Percentiles rank a stretch among this genome's conserved stretches.
phyloP scores from a whole-genome alignment of 768 basidiomycete species.

The Lepiota subincarnata region DNA sequence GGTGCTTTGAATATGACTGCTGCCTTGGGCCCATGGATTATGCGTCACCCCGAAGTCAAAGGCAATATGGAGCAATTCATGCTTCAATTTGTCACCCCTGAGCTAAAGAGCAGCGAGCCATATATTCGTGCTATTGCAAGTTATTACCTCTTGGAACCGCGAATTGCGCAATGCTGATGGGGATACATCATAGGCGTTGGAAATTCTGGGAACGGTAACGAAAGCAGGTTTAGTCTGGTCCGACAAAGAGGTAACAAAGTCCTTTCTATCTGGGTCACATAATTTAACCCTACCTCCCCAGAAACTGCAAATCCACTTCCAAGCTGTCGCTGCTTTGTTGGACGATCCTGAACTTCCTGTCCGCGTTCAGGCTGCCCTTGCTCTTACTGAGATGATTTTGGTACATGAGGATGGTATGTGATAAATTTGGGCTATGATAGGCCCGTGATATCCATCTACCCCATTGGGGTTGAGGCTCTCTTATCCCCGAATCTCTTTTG shows the following conservation, averaged over 20 bases:
- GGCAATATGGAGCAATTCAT: conserved; percentile 76
- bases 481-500: too few relatives aligned
- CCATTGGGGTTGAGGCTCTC: too few relatives aligned
- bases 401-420: conserved; percentile 54
- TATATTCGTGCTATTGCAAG: conserved; percentile 77
- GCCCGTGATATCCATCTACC: neutral
- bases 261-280: neutral
- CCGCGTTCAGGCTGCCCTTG: conserved; percentile 76
- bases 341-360: conserved; percentile 82
- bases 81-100: conserved; percentile 67
- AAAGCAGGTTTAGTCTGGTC: conserved; percentile 68
- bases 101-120: conserved; percentile 60
- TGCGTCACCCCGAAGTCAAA: conserved; percentile 80
- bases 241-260: conserved; percentile 47
- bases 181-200: conserved; percentile 56
- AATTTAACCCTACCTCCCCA: conserved; percentile 21
- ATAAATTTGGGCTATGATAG: neutral
- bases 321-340: conserved; percentile 59
- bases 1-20: conserved; percentile 84
- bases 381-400: conserved; percentile 72
- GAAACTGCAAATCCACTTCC: conserved; percentile 63
- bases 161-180: conserved; percentile 6
- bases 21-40: conserved; percentile 72
- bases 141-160: conserved; percentile 15
- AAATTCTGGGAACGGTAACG: conserved; percentile 72